Conservation (phyloP, 768 basidiomycete species). For the Sporobolomyces pararoseus region DNA sequence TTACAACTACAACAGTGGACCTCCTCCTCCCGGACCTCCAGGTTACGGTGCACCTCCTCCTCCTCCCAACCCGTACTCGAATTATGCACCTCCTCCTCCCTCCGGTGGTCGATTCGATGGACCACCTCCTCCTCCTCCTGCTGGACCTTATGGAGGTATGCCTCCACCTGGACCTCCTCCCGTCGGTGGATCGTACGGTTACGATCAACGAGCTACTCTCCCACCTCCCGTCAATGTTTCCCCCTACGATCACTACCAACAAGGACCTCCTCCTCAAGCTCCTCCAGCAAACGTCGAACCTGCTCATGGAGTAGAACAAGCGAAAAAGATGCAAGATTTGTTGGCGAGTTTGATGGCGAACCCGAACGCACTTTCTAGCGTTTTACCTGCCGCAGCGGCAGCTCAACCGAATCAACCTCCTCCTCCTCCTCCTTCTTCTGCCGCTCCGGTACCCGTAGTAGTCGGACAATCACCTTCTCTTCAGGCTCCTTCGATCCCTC, state of each 20-base stretch:
- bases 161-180: conserved; percentile 2
- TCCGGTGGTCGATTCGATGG: neutral
- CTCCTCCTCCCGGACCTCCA: too few species aligned
- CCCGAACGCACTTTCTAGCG: conserved; percentile 1
- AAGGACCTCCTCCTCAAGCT: conserved; percentile 5
- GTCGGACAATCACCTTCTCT: neutral
- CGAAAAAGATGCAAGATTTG: conserved; percentile 40
- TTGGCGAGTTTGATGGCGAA: conserved; percentile 36
- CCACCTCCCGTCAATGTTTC: neutral
- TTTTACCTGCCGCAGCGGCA: neutral
- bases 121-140: conserved; percentile 2
- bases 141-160: conserved; percentile 1
- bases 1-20: too few species aligned
- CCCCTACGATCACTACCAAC: neutral
- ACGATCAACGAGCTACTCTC: conserved; percentile 5
- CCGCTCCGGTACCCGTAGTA: too few species aligned
- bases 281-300: neutral
- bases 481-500: neutral
- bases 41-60: conserved; percentile 15
- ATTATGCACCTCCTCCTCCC: neutral
- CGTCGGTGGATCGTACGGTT: neutral
- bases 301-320: conserved; percentile 24
- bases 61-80: neutral
- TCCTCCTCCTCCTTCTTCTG: too few species aligned
- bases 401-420: neutral